Base-by-base conservation (phyloP, 2,329 filamentous ascomycete species). In the Cladosporium sp. region DNA sequence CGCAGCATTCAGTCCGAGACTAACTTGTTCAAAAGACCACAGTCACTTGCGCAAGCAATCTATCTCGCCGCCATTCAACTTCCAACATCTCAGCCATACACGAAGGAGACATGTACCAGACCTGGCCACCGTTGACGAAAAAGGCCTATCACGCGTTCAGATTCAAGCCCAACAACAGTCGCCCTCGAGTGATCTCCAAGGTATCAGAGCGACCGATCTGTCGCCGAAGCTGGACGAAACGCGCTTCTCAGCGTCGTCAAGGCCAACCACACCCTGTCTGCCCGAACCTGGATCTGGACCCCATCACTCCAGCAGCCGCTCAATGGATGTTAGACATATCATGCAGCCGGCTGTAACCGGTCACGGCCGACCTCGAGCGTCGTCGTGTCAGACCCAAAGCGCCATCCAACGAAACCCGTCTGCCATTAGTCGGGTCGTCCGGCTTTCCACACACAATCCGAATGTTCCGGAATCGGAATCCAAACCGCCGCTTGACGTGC, bases 1-100 rank as follows among this genome's bases (percentile, higher is more conserved):
- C 42, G 13, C 11, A 38, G 35, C 35, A 38, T 38, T 13, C 8
- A n/a, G 11, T 14, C 11, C 8, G 16, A 46, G 16, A 44, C 19
- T 43, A 32, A 38, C 16, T 4, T 49, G 11, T 19, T 8, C n/a
- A 19, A 40, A 50, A 66, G 65, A 60, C 49, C 63, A 65, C 48
- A 59, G 58, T 9, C 58, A 66, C 45, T 57, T 63, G 10, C 64
- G 60, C 49, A 79, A 78, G 63, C 68, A 67, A 40, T 70, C 71
- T 53, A 84, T 84, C 49, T 85, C 82, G 0, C 75, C 76, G 53
- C 82, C 82, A 1, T 85, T 82, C 65, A 79, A 82, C 59, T 85
- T 85, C 62, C 80, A 84, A 56, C 82, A 84, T 61, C 66, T 85
- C 49, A 80, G 79, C 34, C 81, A 84, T 61, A 81, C 80, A 28